Evolutionary conservation across 1,139 yeast species (phyloP), one percentile per base, ranked within the genome.

Genomic region (Candida sp.): DNA sequence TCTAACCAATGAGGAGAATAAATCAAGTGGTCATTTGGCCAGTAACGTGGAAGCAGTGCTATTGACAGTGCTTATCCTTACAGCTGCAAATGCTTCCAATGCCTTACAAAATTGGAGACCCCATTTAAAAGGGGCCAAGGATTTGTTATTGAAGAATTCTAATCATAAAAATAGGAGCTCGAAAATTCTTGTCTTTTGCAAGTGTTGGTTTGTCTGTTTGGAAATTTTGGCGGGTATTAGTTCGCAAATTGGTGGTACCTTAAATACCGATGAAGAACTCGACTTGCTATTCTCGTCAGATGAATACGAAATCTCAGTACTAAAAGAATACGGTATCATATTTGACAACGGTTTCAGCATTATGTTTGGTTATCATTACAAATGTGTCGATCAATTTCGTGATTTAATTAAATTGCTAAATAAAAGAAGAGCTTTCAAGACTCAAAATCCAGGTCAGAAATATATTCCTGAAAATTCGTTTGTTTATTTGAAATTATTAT

Each of bases 41-140:
- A 63, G 75, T 32, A 81, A 81, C 50, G 77, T 84, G n/a, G 93
- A 84, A 52, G 80, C 87, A 0, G 82, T 86, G 44, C 66, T 85
- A 19, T 57, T 86, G 30, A 85, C 93, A 0, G 87, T 84, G 0
- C 66, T 86, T 21, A 60, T 86, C 35, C 62, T 86, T 35, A 84
- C 91, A 0, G 75, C 87, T 45, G 86, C 84, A 42, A 83, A 86
- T 57, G 90, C 90, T 0, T 72, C 85, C 8, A 68, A 69, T 43
- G 69, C 81, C 0, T 78, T 79, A 58, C 83, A 82, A 46, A 81
- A 81, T 52, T 86, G 93, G 95, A 68, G 93, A 49, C 84, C 90
- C 0, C 93, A 86, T 65, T 64, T 86, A 41, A 72, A 78, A 51
- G 91, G 91, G 22, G 93, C 90, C 1, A 84, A 84, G 49, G 88